phyloP scores from a whole-genome alignment of 2,329 filamentous ascomycete species.

The Golovinomyces cichoracearum region DNA sequence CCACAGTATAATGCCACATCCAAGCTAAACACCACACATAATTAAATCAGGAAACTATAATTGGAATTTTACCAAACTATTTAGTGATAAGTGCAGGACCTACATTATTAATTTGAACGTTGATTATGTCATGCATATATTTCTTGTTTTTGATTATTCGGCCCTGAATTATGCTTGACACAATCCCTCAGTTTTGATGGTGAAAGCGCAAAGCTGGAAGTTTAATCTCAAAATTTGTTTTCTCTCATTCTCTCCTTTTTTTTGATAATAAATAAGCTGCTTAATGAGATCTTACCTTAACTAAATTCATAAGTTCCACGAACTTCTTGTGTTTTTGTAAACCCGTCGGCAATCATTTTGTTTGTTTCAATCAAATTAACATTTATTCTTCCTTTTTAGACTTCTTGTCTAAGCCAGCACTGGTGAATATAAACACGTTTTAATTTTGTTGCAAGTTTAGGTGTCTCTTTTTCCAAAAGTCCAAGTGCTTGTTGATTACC shows the following conservation, averaged over 20 bases:
- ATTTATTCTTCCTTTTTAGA: slow-evolving; percentile 3
- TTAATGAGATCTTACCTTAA: not conserved
- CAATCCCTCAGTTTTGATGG: not conserved
- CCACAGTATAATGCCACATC: too few species aligned
- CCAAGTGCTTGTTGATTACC: slow-evolving; percentile 1
- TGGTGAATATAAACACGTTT: slow-evolving; percentile 1
- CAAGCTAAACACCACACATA: too few species aligned
- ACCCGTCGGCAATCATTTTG: slow-evolving; percentile 1
- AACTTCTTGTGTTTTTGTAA: not conserved
- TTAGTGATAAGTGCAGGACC: too few species aligned
- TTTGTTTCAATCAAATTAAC: not conserved
- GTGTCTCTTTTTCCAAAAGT: slow-evolving; percentile 1
- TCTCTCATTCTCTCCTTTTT: too few species aligned
- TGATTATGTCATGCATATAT: too few species aligned
- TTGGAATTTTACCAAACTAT: too few species aligned
- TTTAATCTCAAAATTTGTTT: too few species aligned
- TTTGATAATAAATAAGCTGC: too few species aligned
- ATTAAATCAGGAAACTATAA: too few species aligned
- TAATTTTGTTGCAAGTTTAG: not conserved
- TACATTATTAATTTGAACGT: too few species aligned
- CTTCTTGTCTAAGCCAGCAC: slow-evolving; percentile 6
- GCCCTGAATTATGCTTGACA: not conserved
- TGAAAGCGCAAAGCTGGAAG: not conserved
- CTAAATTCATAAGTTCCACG: not conserved
- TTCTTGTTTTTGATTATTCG: too few species aligned